These are phyloP conservation scores for Podila minutissima DNA, from an alignment of 192 early-diverging fungal species.

Conservation along the genomic window DNA sequence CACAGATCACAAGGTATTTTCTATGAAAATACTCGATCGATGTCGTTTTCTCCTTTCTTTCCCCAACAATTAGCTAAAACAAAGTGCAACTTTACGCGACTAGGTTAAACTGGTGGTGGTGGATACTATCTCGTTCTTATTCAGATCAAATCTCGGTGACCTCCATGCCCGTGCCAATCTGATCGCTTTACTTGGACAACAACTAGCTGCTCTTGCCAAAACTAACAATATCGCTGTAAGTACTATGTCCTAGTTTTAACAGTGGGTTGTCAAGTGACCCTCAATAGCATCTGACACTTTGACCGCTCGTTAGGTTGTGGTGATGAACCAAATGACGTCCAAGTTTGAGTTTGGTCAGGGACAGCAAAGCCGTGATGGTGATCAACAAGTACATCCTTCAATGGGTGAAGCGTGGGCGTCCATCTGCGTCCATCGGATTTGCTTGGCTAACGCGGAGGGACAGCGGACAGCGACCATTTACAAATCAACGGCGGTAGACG, in stretches of 20 bases:
- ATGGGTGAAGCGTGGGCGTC: constrained; percentile 48
- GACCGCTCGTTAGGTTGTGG: constrained; percentile 19
- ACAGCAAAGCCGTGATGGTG: neutral
- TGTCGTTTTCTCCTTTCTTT: neutral
- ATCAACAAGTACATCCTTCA: constrained; percentile 19
- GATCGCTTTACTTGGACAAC: constrained; percentile 18
- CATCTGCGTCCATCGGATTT: constrained; percentile 37
- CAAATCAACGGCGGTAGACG: constrained; percentile 34
- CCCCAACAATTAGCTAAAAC: neutral
- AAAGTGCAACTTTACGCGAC: neutral
- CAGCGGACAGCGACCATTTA: constrained; percentile 29
- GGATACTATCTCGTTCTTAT: constrained; percentile 36
- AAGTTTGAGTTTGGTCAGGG: constrained; percentile 12
- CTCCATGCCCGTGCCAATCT: constrained; percentile 34
- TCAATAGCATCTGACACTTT: neutral
- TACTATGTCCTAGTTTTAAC: neutral
- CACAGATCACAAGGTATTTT: constrained; percentile 19
- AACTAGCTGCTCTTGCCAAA: constrained; percentile 15
- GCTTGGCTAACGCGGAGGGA: constrained; percentile 6
- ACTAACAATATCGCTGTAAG: constrained; percentile 29
- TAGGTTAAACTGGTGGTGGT: constrained; percentile 38
- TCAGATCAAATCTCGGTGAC: constrained; percentile 44
- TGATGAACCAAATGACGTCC: constrained; percentile 52
- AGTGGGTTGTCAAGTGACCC: no score
- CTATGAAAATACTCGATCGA: neutral